phyloP scores from a whole-genome alignment of 768 basidiomycete genomes.

The Udeniomyces megalosporus region DNA sequence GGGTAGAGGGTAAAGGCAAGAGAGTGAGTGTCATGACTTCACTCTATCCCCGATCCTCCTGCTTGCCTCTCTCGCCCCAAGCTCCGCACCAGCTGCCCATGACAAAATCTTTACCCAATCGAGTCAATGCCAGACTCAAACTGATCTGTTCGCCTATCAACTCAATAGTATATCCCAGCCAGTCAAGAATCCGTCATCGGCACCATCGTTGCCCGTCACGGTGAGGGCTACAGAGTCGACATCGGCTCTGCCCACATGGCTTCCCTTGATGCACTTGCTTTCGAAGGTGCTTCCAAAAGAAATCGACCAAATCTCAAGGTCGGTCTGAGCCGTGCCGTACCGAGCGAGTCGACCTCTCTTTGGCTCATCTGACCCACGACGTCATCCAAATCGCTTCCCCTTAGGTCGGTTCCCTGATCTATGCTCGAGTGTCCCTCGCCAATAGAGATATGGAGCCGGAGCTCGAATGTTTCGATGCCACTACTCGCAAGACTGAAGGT shows the following conservation, averaged over 20 bases:
- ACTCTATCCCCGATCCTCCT: no score
- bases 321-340: constrained; percentile 1
- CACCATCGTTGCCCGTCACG: constrained; percentile 55
- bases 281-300: constrained; percentile 88
- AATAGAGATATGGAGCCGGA: constrained; percentile 98
- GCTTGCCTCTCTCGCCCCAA: no score
- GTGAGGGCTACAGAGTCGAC: constrained; percentile 85
- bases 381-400: not conserved
- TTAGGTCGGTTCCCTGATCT: constrained; percentile 78
- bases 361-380: not conserved
- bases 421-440: constrained; percentile 80
- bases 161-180: constrained; percentile 83
- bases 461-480: constrained; percentile 86
- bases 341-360: not conserved
- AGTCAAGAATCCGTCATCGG: constrained; percentile 80
- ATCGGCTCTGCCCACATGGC: constrained; percentile 80
- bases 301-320: constrained; percentile 90
- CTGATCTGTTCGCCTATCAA: not conserved
- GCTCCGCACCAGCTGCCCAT: not conserved
- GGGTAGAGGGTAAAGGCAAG: constrained; percentile 72
- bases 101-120: not conserved
- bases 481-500: constrained; percentile 77
- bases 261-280: constrained; percentile 72
- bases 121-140: not conserved
- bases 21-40: constrained; percentile 35